Evolutionary conservation across 2,329 filamentous ascomycete genomes (phyloP), one percentile per base, ranked within the genome.

Genomic region (Alternaria angustiovoidea): DNA sequence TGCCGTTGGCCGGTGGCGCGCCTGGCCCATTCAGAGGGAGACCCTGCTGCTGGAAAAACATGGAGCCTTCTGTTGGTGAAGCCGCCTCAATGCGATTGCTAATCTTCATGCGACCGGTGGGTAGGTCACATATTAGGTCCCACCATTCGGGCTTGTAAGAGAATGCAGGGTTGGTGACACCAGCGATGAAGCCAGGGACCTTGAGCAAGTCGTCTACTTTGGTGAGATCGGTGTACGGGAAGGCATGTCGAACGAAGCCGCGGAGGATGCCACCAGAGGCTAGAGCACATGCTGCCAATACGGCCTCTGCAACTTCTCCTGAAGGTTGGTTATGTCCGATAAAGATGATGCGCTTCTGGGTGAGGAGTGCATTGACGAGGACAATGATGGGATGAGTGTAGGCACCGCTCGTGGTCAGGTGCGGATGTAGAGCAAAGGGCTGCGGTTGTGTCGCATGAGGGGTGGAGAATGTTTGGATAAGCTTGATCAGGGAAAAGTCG

Each of bases 141-240:
- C 95, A 99, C 95, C 95, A 99, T 76, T 97, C 94, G 0, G 91
- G 92, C 73, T 98, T 94, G 73, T 93, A 88, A 63, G 94, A 93
- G 76, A 99, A 99, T 0, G 93, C 94, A 6, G 95, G 95, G 75
- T 99, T 99, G 1, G 94, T 99, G 41, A 99, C 95, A 58, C 95
- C 95, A 3, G 95, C 95, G 70, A 99, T 97, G 79, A 99, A 99
- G 2, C 95, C 95, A 7, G 95, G 94, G 0, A 99, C 95, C 71
- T 96, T 94, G 48, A 99, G 85, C 11, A 99, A 86, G 75, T 98
- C 95, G 68, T 99, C 95, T 61, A 99, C 94, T 80, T 99, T 99
- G 65, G 93, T 97, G 43, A 99, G 85, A 81, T 99, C 95, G 1
- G 95, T 99, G 75, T 99, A 99, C 2, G 95, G 95, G 75, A 99